Conservation (phyloP, 164 flowering plant species). For the Buxus sempervirens region DNA sequence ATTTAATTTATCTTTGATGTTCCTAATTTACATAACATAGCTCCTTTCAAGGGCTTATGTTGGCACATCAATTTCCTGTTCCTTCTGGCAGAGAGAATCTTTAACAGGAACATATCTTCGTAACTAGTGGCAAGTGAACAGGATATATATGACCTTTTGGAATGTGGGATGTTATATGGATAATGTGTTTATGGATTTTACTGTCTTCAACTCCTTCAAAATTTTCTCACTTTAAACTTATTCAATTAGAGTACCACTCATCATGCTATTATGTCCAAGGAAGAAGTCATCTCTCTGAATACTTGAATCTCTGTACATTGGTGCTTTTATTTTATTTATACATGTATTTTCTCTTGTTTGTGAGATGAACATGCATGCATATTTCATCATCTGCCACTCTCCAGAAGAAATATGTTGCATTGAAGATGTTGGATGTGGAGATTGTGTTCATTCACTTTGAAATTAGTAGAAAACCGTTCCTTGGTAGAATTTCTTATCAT, state of each 20-base stretch:
- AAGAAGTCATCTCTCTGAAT: background rate
- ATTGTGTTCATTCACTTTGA: background rate
- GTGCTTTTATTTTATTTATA: background rate
- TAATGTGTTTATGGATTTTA: background rate
- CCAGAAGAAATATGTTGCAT: no score
- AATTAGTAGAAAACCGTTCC: background rate
- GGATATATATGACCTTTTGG: background rate
- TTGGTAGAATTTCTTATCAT: background rate
- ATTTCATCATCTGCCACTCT: no score
- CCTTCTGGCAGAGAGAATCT: background rate
- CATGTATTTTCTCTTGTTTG: no score
- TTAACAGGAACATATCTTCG: no score
- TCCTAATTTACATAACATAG: background rate
- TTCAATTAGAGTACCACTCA: background rate
- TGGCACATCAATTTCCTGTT: background rate
- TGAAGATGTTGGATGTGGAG: background rate
- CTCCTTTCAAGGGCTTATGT: background rate
- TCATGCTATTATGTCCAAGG: background rate
- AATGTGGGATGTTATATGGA: background rate
- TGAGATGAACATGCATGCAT: no score
- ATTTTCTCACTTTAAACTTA: no score
- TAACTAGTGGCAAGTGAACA: background rate
- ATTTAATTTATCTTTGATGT: background rate
- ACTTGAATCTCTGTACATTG: background rate
- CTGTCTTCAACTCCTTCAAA: background rate